Percentiles rank a stretch among this genome's conserved stretches.
These are phyloP conservation scores for Microthlaspi erraticum DNA, from an alignment of 345 rosid genomes.

Conservation along the genomic window DNA sequence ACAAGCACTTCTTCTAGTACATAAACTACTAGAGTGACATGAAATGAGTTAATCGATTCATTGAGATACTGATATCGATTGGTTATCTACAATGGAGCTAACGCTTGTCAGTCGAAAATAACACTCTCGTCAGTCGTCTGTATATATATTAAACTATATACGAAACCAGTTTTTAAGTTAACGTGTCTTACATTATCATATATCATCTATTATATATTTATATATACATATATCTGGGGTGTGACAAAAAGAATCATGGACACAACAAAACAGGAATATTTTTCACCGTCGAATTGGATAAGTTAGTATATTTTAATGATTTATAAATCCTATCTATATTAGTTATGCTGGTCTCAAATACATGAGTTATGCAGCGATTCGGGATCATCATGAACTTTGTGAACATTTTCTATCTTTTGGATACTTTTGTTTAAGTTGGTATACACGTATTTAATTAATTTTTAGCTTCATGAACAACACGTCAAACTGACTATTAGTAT, in stretches of 20 bases:
- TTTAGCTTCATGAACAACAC: not conserved
- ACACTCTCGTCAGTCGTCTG: too few relatives aligned
- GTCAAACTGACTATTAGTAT: not conserved
- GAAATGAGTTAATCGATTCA: not conserved
- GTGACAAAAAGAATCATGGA: not conserved
- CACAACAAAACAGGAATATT: not conserved
- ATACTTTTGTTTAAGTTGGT: not conserved
- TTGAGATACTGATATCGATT: not conserved
- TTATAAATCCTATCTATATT: not conserved
- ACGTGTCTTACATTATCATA: too few relatives aligned
- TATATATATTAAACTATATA: too few relatives aligned
- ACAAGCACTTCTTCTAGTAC: not conserved
- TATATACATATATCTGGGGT: too few relatives aligned
- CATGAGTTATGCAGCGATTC: slow-evolving; percentile 8
- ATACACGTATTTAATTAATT: not conserved
- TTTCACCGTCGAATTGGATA: too few relatives aligned
- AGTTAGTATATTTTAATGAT: not conserved
- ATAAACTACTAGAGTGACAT: too few relatives aligned
- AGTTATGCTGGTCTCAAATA: not conserved
- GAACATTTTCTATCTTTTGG: not conserved
- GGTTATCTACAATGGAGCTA: not conserved
- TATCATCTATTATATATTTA: too few relatives aligned
- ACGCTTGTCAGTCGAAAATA: too few relatives aligned
- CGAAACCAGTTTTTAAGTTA: too few relatives aligned
- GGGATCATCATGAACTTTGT: not conserved